phyloP scores from a whole-genome alignment of 2,329 filamentous ascomycete genomes.

The Aspergillus intermedius region DNA sequence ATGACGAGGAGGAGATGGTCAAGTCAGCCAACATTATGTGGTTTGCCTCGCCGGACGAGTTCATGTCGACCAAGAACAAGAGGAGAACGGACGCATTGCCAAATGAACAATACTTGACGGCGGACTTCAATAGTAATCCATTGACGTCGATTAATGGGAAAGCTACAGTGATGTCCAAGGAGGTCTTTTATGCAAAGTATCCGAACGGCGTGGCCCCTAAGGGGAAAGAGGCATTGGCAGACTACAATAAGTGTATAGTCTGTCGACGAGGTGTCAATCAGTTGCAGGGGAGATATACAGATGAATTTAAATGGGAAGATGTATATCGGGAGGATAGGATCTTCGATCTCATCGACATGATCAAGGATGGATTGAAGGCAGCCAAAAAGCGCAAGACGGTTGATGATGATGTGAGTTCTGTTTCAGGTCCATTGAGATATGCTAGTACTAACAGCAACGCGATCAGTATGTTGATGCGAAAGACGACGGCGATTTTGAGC shows the following conservation, averaged over 20 bases:
- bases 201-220: slow-evolving; percentile 70
- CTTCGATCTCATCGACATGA: slow-evolving; percentile 56
- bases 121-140: slow-evolving; percentile 80
- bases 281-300: slow-evolving; percentile 80
- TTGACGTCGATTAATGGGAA: slow-evolving; percentile 86
- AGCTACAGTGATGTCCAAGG: slow-evolving; percentile 68
- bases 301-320: slow-evolving; percentile 89
- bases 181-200: slow-evolving; percentile 61
- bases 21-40: slow-evolving; percentile 89
- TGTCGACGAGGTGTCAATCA: slow-evolving; percentile 87
- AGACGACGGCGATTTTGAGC: slow-evolving; percentile 27
- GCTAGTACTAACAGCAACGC: slow-evolving; percentile 6
- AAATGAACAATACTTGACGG: slow-evolving; percentile 89
- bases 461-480: slow-evolving; percentile 34
- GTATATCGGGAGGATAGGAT: slow-evolving; percentile 65
- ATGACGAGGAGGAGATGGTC: slow-evolving; percentile 43
- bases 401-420: slow-evolving; percentile 31
- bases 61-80: slow-evolving; percentile 76
- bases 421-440: background rate
- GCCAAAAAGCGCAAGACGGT: slow-evolving; percentile 51
- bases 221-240: slow-evolving; percentile 51
- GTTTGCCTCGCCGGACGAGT: slow-evolving; percentile 80
- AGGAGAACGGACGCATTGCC: slow-evolving; percentile 73
- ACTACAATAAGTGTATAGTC: slow-evolving; percentile 79
- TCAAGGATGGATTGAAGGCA: slow-evolving; percentile 60